Evolutionary conservation across 139 green algal species (phyloP).

Genomic region (Micractinium conductrix): DNA sequence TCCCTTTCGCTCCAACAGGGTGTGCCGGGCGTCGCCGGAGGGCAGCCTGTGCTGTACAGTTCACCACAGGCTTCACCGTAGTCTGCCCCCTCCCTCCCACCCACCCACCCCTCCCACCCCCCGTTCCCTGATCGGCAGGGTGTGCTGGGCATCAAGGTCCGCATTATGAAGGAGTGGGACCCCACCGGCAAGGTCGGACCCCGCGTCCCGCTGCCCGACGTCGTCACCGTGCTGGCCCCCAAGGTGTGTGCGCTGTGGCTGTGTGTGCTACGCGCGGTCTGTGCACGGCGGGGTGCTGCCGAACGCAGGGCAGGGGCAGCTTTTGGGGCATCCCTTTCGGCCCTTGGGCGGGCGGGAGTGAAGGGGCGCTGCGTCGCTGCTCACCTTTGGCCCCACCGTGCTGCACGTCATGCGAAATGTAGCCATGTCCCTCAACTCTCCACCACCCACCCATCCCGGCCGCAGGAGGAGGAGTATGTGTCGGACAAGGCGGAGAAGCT

Average conservation of each 20-base stretch:
- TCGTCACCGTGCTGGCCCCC: slow-evolving; percentile 90
- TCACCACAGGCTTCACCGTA: too few species aligned
- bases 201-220: slow-evolving; percentile 93
- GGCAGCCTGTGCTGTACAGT: too few species aligned
- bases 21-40: too few species aligned
- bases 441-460: not conserved
- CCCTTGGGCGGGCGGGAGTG: too few species aligned
- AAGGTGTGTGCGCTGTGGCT: slow-evolving; percentile 65
- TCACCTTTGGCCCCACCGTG: not conserved
- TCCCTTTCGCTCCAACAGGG: too few species aligned
- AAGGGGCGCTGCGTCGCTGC: too few species aligned
- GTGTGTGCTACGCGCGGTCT: not conserved
- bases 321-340: too few species aligned
- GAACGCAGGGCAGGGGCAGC: too few species aligned
- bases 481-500: slow-evolving; percentile 45
- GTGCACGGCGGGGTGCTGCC: too few species aligned
- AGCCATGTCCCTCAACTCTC: not conserved
- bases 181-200: slow-evolving; percentile 95
- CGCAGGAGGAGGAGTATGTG: slow-evolving; percentile 52
- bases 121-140: slow-evolving; percentile 54
- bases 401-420: not conserved
- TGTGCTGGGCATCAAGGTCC: slow-evolving; percentile 96
- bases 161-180: slow-evolving; percentile 99
- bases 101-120: too few species aligned
- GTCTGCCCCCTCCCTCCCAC: not conserved